Evolutionary conservation across 257 asterid species (phyloP).

Genomic region (Nicotiana tomentosiformis): DNA sequence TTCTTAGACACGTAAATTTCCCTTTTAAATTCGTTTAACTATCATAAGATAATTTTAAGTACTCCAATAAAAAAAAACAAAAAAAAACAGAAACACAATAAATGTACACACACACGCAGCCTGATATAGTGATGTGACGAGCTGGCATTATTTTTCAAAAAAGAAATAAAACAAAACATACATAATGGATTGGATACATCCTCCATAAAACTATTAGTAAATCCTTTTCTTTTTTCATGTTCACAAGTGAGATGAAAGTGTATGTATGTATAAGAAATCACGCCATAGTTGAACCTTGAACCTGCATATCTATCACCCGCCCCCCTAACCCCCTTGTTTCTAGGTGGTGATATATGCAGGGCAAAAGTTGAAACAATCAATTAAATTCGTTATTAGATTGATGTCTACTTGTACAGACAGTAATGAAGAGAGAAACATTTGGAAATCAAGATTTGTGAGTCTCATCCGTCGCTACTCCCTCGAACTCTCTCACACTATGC

Average conservation of each 20-base stretch:
- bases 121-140: background rate
- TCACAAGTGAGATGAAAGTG: background rate
- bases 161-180: background rate
- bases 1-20: too few relatives aligned
- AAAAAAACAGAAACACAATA: background rate
- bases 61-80: too few relatives aligned
- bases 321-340: background rate
- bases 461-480: constrained; percentile 36
- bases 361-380: background rate
- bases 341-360: constrained; percentile 25
- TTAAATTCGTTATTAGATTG: constrained; percentile 14
- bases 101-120: background rate
- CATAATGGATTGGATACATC: constrained; percentile 2
- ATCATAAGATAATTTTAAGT: too few relatives aligned
- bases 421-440: background rate
- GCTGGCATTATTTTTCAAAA: background rate
- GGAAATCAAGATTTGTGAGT: constrained; percentile 45
- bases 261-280: background rate
- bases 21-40: too few relatives aligned
- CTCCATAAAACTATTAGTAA: background rate
- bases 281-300: constrained; percentile 12
- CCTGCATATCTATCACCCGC: constrained; percentile 1
- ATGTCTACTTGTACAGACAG: constrained; percentile 37
- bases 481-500: constrained; percentile 25
- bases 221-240: background rate